Percentiles rank a stretch among this genome's conserved stretches.
Conservation (phyloP, 202 grass and related monocot species). For the Hordeum pubiflorum region DNA sequence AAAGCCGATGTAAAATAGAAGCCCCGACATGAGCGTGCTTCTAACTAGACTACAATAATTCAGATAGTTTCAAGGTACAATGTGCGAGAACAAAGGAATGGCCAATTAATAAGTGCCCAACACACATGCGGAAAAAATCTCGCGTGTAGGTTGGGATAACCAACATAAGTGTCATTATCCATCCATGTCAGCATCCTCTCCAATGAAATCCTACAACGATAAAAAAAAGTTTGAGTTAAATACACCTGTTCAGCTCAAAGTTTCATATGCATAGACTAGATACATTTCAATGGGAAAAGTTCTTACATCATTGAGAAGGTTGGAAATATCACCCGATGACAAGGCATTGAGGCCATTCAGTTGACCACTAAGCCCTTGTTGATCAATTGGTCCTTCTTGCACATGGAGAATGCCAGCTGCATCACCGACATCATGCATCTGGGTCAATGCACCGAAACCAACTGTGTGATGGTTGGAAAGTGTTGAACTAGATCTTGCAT, state of each 20-base stretch:
- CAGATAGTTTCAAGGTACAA: too few relatives aligned
- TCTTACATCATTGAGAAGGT: background rate
- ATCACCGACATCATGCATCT: background rate
- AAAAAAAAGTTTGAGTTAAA: slow-evolving; percentile 3
- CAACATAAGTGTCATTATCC: background rate
- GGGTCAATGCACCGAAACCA: background rate
- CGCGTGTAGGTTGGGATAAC: too few relatives aligned
- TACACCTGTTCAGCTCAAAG: background rate
- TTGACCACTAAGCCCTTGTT: background rate
- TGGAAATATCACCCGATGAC: background rate
- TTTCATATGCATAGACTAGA: background rate
- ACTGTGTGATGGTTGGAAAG: background rate
- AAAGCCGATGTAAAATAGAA: too few relatives aligned
- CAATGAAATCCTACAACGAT: background rate
- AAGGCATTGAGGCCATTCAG: background rate
- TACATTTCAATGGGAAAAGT: background rate
- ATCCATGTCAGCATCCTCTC: background rate
- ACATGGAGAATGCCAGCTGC: background rate
- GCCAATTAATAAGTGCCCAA: too few relatives aligned
- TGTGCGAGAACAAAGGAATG: too few relatives aligned
- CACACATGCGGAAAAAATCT: too few relatives aligned
- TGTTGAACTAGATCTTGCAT: background rate
- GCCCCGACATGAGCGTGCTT: too few relatives aligned
- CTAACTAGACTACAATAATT: background rate
- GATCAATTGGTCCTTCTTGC: slow-evolving; percentile 3